Evolutionary conservation across 345 rosid genomes (phyloP), one percentile per base, ranked within the genome.

Genomic region (Garcia nutans): DNA sequence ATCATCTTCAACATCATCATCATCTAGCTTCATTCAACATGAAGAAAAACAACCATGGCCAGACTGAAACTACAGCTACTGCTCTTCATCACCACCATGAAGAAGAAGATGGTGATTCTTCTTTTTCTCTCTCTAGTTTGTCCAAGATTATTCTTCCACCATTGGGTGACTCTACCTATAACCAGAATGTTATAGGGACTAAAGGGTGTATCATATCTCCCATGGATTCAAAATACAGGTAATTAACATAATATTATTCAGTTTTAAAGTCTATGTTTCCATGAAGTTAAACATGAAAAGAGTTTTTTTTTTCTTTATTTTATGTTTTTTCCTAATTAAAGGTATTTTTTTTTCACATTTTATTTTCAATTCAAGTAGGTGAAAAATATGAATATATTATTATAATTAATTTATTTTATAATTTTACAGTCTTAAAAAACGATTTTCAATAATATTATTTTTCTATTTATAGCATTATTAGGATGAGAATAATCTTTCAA

Each of bases 131-230:
- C 75, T 80, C 83, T 81, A 79, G 85, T 80, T 79, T 91, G 24
- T 90, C 97, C 23, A 95, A 93, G 83, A 79, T 95, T 65, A 91
- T 93, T 78, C 93, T 95, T 66, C 99, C 97, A 13, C 99, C 99
- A 2, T 76, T 95, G n/a, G 99, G 99, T 49, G 86, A 79, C 74
- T 87, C 97, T 0, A 80, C 85, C 83, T 75, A 70, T 28, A 89
- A 81, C 83, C 94, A 89, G 73, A 85, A 81, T 49, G 83, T 78
- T 62, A 61, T 66, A 6, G 72, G 58, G 42, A 80, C 93, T 26
- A 84, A 68, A 73, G 89, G 91, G 76, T 79, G 94, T 94, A 75
- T 93, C 80, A 85, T 85, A 74, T 87, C 94, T 57, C 97, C 97
- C 5, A 83, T 93, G 97, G 85, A 91, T 76, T 90, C 99, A 49